Evolutionary conservation across 2,329 filamentous ascomycete species (phyloP), one percentile per base, ranked within the genome.

Genomic region (Xylariaceae sp.): DNA sequence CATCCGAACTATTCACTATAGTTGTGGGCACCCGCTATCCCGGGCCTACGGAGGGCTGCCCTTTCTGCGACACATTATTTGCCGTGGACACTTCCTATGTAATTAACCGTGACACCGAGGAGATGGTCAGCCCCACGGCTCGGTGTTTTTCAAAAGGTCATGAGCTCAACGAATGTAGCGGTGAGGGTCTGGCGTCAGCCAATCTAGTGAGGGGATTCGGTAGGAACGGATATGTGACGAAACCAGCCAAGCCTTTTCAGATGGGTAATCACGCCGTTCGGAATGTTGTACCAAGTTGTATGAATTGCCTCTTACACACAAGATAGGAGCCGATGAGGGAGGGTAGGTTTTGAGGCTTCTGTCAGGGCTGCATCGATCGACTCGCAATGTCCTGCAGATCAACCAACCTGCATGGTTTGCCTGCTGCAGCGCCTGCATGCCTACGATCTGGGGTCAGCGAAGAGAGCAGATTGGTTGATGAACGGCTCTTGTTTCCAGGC

Each of bases 331-430:
- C 26, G 39, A 15, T 11, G 27, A 29, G 35, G 21, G 16, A 32
- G 13, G 37, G 40, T 39, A 32, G 40, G n/a, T 44, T 29, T 29
- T 9, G 33, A 18, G 37, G 30, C 21, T 43, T 23, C 30, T 33
- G 26, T 35, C 40, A 44, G 24, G 44, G 50, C 49, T 49, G 39
- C 53, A 48, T 45, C 18, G 15, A 29, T 32, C 33, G 39, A 46
- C 39, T 44, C 32, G 21, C 32, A 23, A 44, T 49, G 40, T 20
- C 36, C 13, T 55, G 52, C 42, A 55, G 30, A 18, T 33, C 41
- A 20, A 33, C 26, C 36, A 46, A 32, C 44, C 49, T 42, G 49
- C 53, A 53, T 45, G 29, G 27, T 27, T 16, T 40, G 41, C 13
- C 45, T 46, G 29, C 20, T 30, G 37, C 37, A 48, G 37, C 50